phyloP scores from a whole-genome alignment of 2,329 filamentous ascomycete genomes.

The Trichoderma cornu-damae region DNA sequence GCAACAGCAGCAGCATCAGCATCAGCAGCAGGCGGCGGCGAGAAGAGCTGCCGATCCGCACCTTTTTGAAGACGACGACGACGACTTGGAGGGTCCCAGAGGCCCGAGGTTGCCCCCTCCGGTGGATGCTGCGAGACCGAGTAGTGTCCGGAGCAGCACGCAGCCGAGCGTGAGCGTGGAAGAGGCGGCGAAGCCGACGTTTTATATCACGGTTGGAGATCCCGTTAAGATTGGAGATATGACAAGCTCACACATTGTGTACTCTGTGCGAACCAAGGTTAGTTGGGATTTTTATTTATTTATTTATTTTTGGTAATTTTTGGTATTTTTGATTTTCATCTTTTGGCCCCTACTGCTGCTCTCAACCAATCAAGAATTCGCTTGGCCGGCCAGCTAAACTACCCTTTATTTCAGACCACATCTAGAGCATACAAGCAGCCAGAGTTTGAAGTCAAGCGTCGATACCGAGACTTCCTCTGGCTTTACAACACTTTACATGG shows the following conservation, averaged over 20 bases:
- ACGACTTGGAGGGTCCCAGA: conserved; percentile 53
- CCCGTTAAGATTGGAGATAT: conserved; percentile 97
- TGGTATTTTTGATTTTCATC: too few species aligned
- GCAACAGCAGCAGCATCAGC: too few species aligned
- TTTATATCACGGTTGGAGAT: conserved; percentile 88
- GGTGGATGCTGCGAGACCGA: conserved; percentile 53
- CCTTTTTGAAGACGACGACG: conserved; percentile 61
- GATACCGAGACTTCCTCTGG: conserved; percentile 97
- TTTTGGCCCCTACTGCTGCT: too few species aligned
- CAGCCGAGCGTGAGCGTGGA: conserved; percentile 84
- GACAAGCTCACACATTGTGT: conserved; percentile 96
- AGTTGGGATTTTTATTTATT: too few species aligned
- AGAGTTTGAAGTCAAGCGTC: conserved; percentile 87
- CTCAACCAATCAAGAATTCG: neutral
- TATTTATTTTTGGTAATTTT: too few species aligned
- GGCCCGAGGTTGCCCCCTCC: conserved; percentile 62
- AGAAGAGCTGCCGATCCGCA: conserved; percentile 52
- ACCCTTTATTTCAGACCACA: conserved; percentile 63
- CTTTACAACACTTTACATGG: conserved; percentile 90
- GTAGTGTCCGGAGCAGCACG: conserved; percentile 46
- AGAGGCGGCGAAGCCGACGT: conserved; percentile 86
- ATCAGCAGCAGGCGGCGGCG: conserved; percentile 36
- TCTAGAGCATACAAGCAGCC: conserved; percentile 92
- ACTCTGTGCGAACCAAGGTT: conserved; percentile 91
- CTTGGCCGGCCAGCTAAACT: neutral